Evolutionary conservation across 768 basidiomycete genomes (phyloP).

Genomic region (Sutorius australiensis): DNA sequence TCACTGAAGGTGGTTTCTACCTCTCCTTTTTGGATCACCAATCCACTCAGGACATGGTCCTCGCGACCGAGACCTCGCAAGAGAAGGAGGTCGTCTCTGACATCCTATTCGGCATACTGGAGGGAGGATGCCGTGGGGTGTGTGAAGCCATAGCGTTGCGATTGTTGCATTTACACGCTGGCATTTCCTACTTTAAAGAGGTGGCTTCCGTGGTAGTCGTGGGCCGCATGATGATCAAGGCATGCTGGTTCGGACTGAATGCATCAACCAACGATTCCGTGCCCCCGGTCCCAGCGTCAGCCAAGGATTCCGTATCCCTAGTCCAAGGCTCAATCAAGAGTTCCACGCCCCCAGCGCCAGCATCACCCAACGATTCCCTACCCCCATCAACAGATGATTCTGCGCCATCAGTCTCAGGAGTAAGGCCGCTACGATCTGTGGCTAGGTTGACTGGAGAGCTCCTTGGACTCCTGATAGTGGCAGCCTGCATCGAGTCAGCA

Average conservation of each 20-base stretch:
- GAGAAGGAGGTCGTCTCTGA: conserved; percentile 9
- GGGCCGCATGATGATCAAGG: conserved; percentile 4
- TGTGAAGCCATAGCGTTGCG: conserved; percentile 16
- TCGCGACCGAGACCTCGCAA: conserved; percentile 1
- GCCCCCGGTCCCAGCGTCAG: background rate
- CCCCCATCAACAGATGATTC: conserved; percentile 2
- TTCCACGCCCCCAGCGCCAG: too few species aligned
- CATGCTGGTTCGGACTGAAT: conserved; percentile 12
- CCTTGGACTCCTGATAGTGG: conserved; percentile 6
- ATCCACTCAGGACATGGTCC: background rate
- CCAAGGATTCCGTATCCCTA: too few species aligned
- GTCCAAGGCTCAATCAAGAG: too few species aligned
- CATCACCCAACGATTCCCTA: too few species aligned
- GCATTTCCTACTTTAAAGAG: conserved; percentile 8
- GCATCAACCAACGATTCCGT: conserved; percentile 5
- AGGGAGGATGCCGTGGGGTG: conserved; percentile 14
- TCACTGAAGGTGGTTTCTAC: conserved; percentile 20
- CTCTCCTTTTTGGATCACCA: conserved; percentile 9
- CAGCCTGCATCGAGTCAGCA: conserved; percentile 1
- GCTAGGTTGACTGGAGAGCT: conserved; percentile 9
- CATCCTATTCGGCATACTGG: conserved; percentile 5
- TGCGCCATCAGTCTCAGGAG: background rate
- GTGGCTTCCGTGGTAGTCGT: background rate
- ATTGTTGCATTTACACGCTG: conserved; percentile 5
- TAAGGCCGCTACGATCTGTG: conserved; percentile 7